These are phyloP conservation scores for Pleurotus citrinopileatus DNA, from an alignment of 768 basidiomycete species.

Conservation along the genomic window DNA sequence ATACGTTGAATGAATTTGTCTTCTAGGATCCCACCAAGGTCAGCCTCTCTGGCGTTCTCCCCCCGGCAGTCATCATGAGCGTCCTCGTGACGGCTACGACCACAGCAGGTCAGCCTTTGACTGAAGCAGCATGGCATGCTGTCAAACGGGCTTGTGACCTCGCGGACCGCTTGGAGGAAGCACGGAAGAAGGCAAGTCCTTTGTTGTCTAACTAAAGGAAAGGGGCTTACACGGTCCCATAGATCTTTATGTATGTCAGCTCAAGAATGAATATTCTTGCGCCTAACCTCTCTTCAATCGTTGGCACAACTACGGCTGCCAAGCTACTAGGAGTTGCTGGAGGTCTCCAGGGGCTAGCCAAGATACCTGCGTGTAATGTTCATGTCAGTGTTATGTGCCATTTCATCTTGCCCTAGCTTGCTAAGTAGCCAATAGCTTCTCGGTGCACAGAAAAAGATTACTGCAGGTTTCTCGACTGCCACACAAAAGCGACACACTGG, in stretches of 20 bases:
- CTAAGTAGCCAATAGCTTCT: constrained; percentile 82
- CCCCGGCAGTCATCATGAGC: constrained; percentile 91
- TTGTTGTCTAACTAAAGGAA: background rate
- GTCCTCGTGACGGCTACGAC: constrained; percentile 95
- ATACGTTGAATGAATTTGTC: constrained; percentile 5
- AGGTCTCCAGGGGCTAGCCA: constrained; percentile 83
- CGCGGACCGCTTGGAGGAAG: constrained; percentile 84
- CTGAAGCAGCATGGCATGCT: constrained; percentile 71
- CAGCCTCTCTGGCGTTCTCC: constrained; percentile 74
- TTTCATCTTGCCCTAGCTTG: background rate
- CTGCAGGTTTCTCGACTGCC: constrained; percentile 86
- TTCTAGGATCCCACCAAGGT: constrained; percentile 83
- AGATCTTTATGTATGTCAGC: constrained; percentile 99
- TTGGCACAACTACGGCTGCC: constrained; percentile 97
- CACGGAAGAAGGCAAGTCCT: constrained; percentile 71
- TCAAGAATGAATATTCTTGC: constrained; percentile 98
- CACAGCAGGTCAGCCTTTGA: constrained; percentile 72
- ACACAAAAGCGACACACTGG: constrained; percentile 92
- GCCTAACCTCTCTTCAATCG: constrained; percentile 97
- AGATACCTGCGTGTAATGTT: constrained; percentile 95
- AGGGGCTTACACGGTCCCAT: constrained; percentile 8
- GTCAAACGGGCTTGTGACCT: constrained; percentile 87
- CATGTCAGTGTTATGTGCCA: constrained; percentile 56
- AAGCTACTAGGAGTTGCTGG: constrained; percentile 98
- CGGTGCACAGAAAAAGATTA: constrained; percentile 90